These are phyloP conservation scores for Russula brevipes DNA, from an alignment of 768 basidiomycete species.

Conservation along the genomic window DNA sequence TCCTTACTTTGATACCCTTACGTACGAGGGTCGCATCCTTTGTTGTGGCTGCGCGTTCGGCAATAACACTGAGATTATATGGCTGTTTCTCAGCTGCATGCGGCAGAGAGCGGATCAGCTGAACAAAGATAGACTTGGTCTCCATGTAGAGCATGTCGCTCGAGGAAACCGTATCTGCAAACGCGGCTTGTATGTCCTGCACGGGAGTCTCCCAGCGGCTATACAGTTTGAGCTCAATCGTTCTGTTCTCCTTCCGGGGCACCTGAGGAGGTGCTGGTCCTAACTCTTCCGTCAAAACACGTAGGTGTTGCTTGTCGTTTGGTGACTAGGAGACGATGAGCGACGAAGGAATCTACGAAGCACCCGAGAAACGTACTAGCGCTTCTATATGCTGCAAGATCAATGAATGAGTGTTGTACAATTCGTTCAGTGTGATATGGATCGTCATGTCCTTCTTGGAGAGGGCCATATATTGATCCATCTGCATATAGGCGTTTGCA, in stretches of 20 bases:
- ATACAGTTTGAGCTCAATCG: constrained; percentile 87
- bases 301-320: constrained; percentile 95
- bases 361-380: constrained; percentile 51
- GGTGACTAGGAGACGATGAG: constrained; percentile 58
- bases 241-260: constrained; percentile 95
- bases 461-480: constrained; percentile 99
- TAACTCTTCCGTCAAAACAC: constrained; percentile 93
- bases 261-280: constrained; percentile 92
- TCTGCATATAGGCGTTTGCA: constrained; percentile 44
- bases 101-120: constrained; percentile 92
- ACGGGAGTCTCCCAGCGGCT: constrained; percentile 99
- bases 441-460: constrained; percentile 99
- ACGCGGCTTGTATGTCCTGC: constrained; percentile 92
- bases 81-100: constrained; percentile 78
- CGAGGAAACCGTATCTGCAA: constrained; percentile 96
- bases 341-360: background rate
- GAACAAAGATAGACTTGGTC: constrained; percentile 98
- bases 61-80: constrained; percentile 81
- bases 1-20: constrained; percentile 99
- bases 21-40: constrained; percentile 95
- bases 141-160: constrained; percentile 99
- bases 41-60: constrained; percentile 93
- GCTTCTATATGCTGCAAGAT: constrained; percentile 93
- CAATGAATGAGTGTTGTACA: constrained; percentile 97
- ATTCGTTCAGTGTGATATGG: constrained; percentile 96